Conservation (phyloP, 129 eudicot genomes). For the Erigeron canadensis region DNA sequence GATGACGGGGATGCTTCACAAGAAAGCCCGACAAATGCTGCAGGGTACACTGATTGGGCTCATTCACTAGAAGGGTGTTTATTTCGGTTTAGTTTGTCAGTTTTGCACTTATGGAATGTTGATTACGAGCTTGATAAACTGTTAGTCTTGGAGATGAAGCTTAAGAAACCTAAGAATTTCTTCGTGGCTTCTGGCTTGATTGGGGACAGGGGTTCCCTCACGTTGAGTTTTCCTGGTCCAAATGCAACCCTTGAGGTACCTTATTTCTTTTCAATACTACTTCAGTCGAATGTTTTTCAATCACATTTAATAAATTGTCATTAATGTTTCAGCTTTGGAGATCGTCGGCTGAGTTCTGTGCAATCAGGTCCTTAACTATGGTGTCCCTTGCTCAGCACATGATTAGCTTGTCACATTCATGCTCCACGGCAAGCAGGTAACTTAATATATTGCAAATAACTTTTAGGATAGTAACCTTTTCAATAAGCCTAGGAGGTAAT, state of each 20-base stretch:
- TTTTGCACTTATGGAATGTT: constrained; percentile 89
- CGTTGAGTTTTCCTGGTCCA: constrained; percentile 76
- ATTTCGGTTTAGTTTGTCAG: constrained; percentile 79
- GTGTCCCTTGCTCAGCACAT: constrained; percentile 95
- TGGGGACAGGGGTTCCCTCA: constrained; percentile 92
- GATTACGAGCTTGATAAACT: constrained; percentile 77
- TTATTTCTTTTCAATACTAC: background rate
- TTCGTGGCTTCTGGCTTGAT: constrained; percentile 77
- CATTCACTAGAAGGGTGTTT: constrained; percentile 53
- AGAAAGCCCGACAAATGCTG: constrained; percentile 35
- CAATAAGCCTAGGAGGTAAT: constrained; percentile 3
- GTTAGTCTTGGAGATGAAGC: constrained; percentile 75
- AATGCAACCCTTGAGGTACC: constrained; percentile 73
- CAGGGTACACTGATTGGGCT: constrained; percentile 45
- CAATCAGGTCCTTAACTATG: constrained; percentile 86
- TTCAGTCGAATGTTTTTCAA: background rate
- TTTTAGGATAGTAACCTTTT: background rate
- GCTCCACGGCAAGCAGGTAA: constrained; percentile 85
- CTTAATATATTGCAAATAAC: background rate
- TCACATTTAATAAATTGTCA: constrained; percentile 16
- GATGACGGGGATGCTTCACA: constrained; percentile 33
- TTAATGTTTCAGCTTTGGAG: constrained; percentile 81
- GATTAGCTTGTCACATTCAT: constrained; percentile 79
- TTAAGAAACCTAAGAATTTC: constrained; percentile 62
- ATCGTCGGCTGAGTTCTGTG: constrained; percentile 91